Conservation (phyloP, 2,329 filamentous ascomycete genomes). For the Exutisphaerella laricina region DNA sequence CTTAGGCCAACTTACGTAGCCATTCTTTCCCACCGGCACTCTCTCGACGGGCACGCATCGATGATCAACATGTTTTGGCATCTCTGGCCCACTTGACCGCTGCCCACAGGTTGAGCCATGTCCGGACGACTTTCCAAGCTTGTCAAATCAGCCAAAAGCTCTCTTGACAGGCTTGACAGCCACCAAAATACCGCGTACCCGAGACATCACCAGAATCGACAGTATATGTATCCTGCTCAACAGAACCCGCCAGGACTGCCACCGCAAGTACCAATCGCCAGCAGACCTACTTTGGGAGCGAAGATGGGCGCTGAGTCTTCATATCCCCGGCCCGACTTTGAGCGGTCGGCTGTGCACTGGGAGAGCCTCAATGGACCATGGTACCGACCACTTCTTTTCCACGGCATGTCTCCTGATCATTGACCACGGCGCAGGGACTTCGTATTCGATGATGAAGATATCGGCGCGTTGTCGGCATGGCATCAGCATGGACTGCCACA, state of each 20-base stretch:
- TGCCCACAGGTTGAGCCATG: slow-evolving; percentile 6
- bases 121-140: slow-evolving; percentile 16
- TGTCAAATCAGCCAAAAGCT: slow-evolving; percentile 14
- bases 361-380: slow-evolving; percentile 52
- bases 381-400: slow-evolving; percentile 56
- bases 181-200: neutral
- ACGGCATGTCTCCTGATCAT: no score
- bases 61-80: neutral
- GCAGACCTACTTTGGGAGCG: neutral
- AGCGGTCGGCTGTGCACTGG: slow-evolving; percentile 53
- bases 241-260: slow-evolving; percentile 1
- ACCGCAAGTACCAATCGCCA: neutral
- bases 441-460: slow-evolving; percentile 59
- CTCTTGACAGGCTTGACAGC: slow-evolving; percentile 1
- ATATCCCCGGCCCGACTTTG: slow-evolving; percentile 63
- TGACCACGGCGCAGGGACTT: slow-evolving; percentile 38
- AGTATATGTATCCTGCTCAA: slow-evolving; percentile 3
- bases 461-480: slow-evolving; percentile 51
- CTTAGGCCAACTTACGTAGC: neutral
- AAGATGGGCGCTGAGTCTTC: slow-evolving; percentile 13
- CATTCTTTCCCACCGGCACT: neutral
- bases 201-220: slow-evolving; percentile 1
- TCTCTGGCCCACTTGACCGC: slow-evolving; percentile 7
- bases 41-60: neutral
- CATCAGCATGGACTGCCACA: slow-evolving; percentile 48